Evolutionary conservation across 2,329 filamentous ascomycete genomes (phyloP).

Genomic region (Fusarium nygamai): DNA sequence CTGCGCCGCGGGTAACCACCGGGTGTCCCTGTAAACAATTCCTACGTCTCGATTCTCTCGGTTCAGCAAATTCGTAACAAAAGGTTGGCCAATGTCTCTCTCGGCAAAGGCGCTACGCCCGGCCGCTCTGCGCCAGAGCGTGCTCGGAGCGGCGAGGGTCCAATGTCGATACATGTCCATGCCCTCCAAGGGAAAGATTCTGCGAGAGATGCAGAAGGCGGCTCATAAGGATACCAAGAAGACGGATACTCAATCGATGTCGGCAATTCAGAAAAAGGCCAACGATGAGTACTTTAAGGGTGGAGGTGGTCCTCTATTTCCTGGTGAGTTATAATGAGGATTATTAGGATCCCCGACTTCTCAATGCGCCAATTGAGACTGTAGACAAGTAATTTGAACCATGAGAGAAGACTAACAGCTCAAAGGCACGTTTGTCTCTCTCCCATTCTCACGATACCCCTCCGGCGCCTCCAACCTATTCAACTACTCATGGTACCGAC

Average conservation of each 20-base stretch:
- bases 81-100: constrained; percentile 28
- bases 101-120: constrained; percentile 36
- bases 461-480: constrained; percentile 42
- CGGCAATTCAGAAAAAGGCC: constrained; percentile 45
- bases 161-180: constrained; percentile 43
- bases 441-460: constrained; percentile 52
- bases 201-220: constrained; percentile 44
- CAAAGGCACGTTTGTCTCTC: constrained; percentile 60
- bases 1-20: constrained; percentile 40
- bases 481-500: constrained; percentile 51
- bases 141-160: constrained; percentile 32
- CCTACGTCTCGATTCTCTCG: not conserved
- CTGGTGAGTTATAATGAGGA: constrained; percentile 40
- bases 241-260: constrained; percentile 45
- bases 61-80: not conserved
- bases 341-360: not conserved
- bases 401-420: not conserved
- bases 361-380: constrained; percentile 2
- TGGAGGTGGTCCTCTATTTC: constrained; percentile 49
- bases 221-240: constrained; percentile 35
- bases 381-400: not conserved
- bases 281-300: constrained; percentile 48
- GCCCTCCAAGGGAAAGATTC: constrained; percentile 39
- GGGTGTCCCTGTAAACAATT: constrained; percentile 10
- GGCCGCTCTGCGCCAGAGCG: constrained; percentile 30